Percentiles rank a stretch among this genome's conserved stretches.
Evolutionary conservation across 495 filamentous ascomycete genomes (phyloP).

Genomic region (Elasticomyces elasticus): DNA sequence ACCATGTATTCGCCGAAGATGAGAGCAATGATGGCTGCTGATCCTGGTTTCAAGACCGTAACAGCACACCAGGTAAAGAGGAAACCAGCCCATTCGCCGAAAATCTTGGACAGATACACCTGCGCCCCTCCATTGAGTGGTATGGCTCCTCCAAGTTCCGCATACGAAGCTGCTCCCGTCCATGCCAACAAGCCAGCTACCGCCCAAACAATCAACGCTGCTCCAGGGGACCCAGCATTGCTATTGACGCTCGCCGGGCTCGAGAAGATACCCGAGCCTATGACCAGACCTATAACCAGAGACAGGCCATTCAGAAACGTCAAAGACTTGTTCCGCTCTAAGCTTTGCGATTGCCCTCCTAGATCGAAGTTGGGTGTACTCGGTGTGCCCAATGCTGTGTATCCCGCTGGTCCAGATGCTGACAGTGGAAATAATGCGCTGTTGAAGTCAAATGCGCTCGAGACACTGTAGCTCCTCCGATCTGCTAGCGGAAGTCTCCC

Average conservation of each 20-base stretch:
- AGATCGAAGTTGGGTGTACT: slow-evolving; percentile 34
- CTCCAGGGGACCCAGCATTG: slow-evolving; percentile 87
- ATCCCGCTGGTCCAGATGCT: slow-evolving; percentile 63
- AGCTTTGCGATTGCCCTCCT: slow-evolving; percentile 35
- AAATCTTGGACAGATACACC: slow-evolving; percentile 89
- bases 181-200: slow-evolving; percentile 86
- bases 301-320: slow-evolving; percentile 91
- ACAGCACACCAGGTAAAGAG: slow-evolving; percentile 95
- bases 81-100: slow-evolving; percentile 84
- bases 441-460: slow-evolving; percentile 88
- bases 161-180: slow-evolving; percentile 94
- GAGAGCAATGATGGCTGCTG: slow-evolving; percentile 87
- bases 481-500: slow-evolving; percentile 35
- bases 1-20: slow-evolving; percentile 97
- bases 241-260: slow-evolving; percentile 88
- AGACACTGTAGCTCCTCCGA: slow-evolving; percentile 69
- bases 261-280: slow-evolving; percentile 95
- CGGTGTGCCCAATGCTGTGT: slow-evolving; percentile 71
- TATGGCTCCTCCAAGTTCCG: slow-evolving; percentile 90
- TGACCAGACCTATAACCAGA: slow-evolving; percentile 83
- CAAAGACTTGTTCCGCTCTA: slow-evolving; percentile 91
- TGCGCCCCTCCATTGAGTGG: slow-evolving; percentile 91
- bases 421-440: slow-evolving; percentile 85
- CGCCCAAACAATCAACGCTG: slow-evolving; percentile 78
- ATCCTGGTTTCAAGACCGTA: slow-evolving; percentile 84